These are phyloP conservation scores for Suhomyces yuchorum DNA, from an alignment of 1,139 yeast species.

Conservation along the genomic window DNA sequence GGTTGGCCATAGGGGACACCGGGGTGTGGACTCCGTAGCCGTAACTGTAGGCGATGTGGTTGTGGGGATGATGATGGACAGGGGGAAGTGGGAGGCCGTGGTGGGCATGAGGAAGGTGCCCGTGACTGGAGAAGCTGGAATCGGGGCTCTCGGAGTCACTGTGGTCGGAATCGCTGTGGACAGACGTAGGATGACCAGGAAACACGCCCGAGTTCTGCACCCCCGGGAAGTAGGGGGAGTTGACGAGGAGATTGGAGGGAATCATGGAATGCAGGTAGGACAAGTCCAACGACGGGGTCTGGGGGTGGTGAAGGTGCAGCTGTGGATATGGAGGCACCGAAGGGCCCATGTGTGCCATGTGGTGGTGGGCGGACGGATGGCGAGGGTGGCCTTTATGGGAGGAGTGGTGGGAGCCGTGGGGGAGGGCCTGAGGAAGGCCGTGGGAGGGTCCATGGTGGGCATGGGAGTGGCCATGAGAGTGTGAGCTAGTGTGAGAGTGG, in stretches of 20 bases:
- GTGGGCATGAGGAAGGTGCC: background rate
- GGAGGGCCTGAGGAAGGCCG: background rate
- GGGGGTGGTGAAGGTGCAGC: constrained; percentile 8
- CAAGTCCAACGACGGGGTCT: constrained; percentile 13
- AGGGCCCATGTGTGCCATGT: background rate
- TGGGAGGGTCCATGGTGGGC: background rate
- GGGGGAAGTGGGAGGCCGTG: background rate
- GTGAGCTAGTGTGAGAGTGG: background rate
- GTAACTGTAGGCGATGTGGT: constrained; percentile 7
- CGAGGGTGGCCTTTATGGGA: constrained; percentile 6
- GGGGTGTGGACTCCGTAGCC: constrained; percentile 11
- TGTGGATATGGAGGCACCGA: constrained; percentile 1
- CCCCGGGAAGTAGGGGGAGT: constrained; percentile 56
- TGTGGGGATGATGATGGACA: constrained; percentile 19
- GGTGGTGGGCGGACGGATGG: background rate
- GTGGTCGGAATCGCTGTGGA: constrained; percentile 9
- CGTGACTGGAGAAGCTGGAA: background rate
- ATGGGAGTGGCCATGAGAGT: background rate
- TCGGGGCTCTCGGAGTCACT: constrained; percentile 5
- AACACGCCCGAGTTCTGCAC: constrained; percentile 14
- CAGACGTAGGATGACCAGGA: background rate
- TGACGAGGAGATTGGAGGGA: constrained; percentile 67
- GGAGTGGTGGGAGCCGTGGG: background rate
- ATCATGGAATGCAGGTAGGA: constrained; percentile 37
- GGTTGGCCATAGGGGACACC: constrained; percentile 8